Base-by-base conservation (phyloP, 768 basidiomycete species). In the Pholiota microspora region DNA sequence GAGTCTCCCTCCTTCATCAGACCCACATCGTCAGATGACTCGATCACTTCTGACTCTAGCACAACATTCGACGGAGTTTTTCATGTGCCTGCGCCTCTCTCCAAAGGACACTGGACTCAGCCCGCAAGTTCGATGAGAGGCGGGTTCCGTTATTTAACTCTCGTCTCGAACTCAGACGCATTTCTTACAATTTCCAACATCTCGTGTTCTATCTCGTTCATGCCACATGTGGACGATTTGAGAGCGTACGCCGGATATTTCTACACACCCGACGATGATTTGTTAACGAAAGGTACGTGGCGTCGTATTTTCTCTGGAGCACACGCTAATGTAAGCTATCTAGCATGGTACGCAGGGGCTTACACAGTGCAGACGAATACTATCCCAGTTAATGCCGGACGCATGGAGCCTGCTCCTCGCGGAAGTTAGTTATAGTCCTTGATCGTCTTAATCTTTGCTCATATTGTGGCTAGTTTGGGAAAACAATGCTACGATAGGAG, bases 331-430 rank as follows among this genome's bases (percentile, higher is more conserved):
- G 7, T 25, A 28, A 4, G 27, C 25, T 54, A n/a, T 28, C 4
- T 40, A 78, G 76, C 82, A 2, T 83, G 83, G 82, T 83, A 82
- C 61, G 74, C 81, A 0, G 83, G 82, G 4, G 82, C 81, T 2
- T 85, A 85, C 59, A 85, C 83, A 0, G 80, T 83, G 2, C 82
- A 83, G 58, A 82, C 81, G 2, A 80, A 81, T 55, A 82, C 78
- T 0, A 77, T 82, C 0, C 67, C 81, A 0, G 51, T 82, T 7
- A 59, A 82, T 55, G 82, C 79, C 0, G 83, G 81, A 0, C 67
- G 82, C 16, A 66, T 73, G 53, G 74, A 80, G 0, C 81, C 80
- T 53, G 71, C 75, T 0, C 64, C 76, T 12, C 70, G 71, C 7
- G 81, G 80, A 40, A 65, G 77, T 78, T 34, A 54, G 68, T 63